Conservation (phyloP, 202 grass and related monocot genomes). For the Zoysia matrella region DNA sequence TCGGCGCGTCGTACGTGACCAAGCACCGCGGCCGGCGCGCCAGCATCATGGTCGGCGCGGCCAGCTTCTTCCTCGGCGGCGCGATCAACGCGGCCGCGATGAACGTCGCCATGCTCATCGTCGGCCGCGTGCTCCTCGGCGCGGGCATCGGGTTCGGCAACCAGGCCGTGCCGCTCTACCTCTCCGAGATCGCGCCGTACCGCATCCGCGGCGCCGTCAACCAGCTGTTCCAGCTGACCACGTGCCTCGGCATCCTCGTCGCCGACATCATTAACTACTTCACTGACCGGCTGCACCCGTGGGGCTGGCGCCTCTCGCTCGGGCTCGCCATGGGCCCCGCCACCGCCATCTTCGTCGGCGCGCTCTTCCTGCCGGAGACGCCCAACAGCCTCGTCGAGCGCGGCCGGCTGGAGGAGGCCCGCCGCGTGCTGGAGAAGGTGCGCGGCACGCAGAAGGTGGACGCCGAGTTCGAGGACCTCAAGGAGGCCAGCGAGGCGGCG, state of each 20-base stretch:
- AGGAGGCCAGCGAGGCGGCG: slow-evolving; percentile 82
- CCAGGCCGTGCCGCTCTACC: slow-evolving; percentile 59
- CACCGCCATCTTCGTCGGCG: slow-evolving; percentile 75
- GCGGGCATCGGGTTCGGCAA: slow-evolving; percentile 60
- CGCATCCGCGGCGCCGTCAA: slow-evolving; percentile 98
- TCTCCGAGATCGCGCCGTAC: slow-evolving; percentile 85
- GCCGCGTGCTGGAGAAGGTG: slow-evolving; percentile 81
- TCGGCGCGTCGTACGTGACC: slow-evolving; percentile 79
- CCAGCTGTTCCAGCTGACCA: slow-evolving; percentile 97
- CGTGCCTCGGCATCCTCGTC: slow-evolving; percentile 85
- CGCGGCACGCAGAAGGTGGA: slow-evolving; percentile 84
- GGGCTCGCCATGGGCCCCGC: slow-evolving; percentile 87
- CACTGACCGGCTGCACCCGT: slow-evolving; percentile 81
- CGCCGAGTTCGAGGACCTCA: slow-evolving; percentile 90
- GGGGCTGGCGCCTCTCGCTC: slow-evolving; percentile 90
- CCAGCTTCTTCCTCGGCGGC: slow-evolving; percentile 88
- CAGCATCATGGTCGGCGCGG: slow-evolving; percentile 80
- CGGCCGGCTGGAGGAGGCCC: slow-evolving; percentile 65
- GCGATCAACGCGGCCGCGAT: slow-evolving; percentile 70
- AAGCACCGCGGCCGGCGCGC: slow-evolving; percentile 56
- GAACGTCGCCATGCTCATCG: slow-evolving; percentile 89
- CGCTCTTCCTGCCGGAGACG: slow-evolving; percentile 81
- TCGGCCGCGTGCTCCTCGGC: slow-evolving; percentile 85
- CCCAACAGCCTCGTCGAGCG: slow-evolving; percentile 95
- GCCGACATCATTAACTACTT: slow-evolving; percentile 94